Percentiles rank a stretch among this genome's conserved stretches.
These are phyloP conservation scores for Backusella psychrophila DNA, from an alignment of 192 early-diverging fungal species.

Conservation along the genomic window DNA sequence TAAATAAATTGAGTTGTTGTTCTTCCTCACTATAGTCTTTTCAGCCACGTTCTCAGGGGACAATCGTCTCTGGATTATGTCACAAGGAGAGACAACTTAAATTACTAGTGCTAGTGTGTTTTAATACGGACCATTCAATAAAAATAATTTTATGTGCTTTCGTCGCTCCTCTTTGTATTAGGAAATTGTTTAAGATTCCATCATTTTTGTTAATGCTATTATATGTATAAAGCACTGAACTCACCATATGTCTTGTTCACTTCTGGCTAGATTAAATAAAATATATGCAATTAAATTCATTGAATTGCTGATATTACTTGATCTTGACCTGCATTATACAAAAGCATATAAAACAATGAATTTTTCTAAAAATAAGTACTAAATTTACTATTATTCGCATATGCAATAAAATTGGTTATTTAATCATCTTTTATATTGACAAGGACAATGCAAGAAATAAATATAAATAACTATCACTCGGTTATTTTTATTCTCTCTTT, in stretches of 20 bases:
- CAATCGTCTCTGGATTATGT: not conserved
- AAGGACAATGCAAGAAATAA: not conserved
- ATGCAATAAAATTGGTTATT: slow-evolving; percentile 1
- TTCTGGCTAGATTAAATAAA: not conserved
- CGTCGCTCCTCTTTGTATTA: not conserved
- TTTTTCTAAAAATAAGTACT: not conserved
- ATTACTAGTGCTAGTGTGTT: not conserved
- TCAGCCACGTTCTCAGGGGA: not conserved
- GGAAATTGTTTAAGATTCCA: not conserved
- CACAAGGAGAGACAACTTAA: not conserved
- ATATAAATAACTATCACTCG: not conserved
- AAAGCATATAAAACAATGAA: not conserved
- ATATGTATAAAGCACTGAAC: not conserved
- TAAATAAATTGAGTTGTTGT: not conserved
- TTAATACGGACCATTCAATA: not conserved
- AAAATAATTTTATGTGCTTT: not conserved
- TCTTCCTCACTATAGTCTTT: not conserved
- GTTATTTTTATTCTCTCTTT: not conserved
- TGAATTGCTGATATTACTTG: not conserved
- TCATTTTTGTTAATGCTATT: not conserved
- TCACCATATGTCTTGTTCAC: not conserved
- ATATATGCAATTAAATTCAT: not conserved
- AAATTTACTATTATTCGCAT: not conserved
- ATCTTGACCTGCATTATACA: not conserved
- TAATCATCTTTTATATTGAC: not conserved